Conservation (phyloP, 1,284 basidiomycete species). For the Ceratobasidium sp. region DNA sequence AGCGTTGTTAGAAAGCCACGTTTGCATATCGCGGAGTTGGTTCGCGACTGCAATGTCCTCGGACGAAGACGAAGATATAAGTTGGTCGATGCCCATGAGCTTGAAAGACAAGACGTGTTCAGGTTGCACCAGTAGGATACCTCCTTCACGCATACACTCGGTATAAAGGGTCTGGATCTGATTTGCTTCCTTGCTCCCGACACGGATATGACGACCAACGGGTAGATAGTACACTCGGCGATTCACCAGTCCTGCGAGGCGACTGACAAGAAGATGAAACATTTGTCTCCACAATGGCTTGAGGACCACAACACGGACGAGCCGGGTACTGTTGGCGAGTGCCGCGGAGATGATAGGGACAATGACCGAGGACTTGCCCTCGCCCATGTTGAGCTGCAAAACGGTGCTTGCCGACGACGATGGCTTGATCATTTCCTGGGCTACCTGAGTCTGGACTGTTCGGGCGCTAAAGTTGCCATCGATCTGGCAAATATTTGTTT, state of each 20-base stretch:
- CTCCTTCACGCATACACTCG: conserved; percentile 60
- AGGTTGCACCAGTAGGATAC: conserved; percentile 66
- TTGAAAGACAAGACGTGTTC: conserved; percentile 69
- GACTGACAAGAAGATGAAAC: conserved; percentile 65
- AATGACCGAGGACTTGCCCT: conserved; percentile 70
- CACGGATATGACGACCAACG: conserved; percentile 62
- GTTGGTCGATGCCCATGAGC: conserved; percentile 62
- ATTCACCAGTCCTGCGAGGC: conserved; percentile 63
- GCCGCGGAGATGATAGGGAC: conserved; percentile 62
- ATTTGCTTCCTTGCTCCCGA: conserved; percentile 50
- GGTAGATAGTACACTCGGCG: conserved; percentile 67
- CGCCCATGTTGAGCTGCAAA: conserved; percentile 72
- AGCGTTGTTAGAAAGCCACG: conserved; percentile 59
- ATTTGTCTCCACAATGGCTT: conserved; percentile 63
- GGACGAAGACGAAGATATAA: conserved; percentile 45
- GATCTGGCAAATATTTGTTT: conserved; percentile 56
- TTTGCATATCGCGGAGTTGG: conserved; percentile 53
- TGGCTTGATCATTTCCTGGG: conserved; percentile 67
- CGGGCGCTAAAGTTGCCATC: conserved; percentile 64
- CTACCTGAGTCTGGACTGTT: conserved; percentile 60
- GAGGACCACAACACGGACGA: conserved; percentile 67
- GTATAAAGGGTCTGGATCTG: conserved; percentile 57
- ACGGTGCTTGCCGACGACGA: conserved; percentile 58
- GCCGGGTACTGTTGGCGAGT: conserved; percentile 62
- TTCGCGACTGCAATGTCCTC: conserved; percentile 32